These are phyloP conservation scores for Vigna reflexopilosa DNA, from an alignment of 306 rosid species.

Conservation along the genomic window DNA sequence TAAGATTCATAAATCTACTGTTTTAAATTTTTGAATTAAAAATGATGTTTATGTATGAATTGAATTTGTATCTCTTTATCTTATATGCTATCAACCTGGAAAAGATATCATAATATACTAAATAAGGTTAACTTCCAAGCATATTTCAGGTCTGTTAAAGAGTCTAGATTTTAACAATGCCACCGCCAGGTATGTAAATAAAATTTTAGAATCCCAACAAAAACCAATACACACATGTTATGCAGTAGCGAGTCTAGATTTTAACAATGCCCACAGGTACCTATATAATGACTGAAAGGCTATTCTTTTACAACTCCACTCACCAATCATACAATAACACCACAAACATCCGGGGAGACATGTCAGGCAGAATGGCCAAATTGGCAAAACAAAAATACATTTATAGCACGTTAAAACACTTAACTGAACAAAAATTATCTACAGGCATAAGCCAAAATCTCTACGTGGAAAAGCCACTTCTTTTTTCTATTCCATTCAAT, in stretches of 20 bases:
- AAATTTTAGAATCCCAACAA: background rate
- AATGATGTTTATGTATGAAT: no score
- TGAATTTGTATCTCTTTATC: no score
- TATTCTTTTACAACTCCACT: no score
- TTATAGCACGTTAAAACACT: background rate
- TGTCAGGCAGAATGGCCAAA: background rate
- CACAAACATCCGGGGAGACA: constrained; percentile 4
- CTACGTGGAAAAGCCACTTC: no score
- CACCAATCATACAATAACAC: background rate
- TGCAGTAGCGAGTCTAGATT: background rate
- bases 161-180: background rate
- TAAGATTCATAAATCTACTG: no score
- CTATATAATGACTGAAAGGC: background rate
- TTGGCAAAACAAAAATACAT: background rate
- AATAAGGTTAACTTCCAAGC: background rate
- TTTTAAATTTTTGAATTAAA: no score
- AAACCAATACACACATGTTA: background rate
- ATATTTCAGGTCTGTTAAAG: background rate
- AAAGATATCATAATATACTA: background rate
- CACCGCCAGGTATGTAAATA: background rate
- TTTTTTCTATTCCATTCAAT: background rate
- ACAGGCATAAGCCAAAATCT: constrained; percentile 10
- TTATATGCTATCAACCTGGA: background rate
- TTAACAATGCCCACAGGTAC: background rate
- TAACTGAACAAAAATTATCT: background rate